phyloP scores from a whole-genome alignment of 2,329 filamentous ascomycete species.

The Exserohilum rostratum region DNA sequence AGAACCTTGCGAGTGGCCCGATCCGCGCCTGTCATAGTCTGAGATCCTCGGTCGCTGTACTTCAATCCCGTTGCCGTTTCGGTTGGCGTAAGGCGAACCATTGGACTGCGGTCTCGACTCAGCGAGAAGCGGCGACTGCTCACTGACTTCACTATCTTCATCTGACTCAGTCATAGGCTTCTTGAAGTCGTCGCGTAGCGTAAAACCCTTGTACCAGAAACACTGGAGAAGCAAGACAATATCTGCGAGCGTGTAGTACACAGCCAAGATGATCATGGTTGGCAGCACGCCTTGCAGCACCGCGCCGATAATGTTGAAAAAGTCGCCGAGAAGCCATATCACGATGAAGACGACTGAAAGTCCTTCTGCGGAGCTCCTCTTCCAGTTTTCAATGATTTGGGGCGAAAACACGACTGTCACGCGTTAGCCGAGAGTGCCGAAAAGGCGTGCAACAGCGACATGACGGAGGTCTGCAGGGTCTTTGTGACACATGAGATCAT shows the following conservation, averaged over 20 bases:
- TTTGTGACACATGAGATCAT: neutral
- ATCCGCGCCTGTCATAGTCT: conserved; percentile 41
- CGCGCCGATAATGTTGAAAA: conserved; percentile 95
- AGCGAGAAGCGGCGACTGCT: conserved; percentile 44
- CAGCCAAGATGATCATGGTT: conserved; percentile 93
- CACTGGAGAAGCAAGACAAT: conserved; percentile 86
- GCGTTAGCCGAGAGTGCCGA: conserved; percentile 15
- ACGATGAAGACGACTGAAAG: conserved; percentile 90
- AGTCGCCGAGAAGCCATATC: conserved; percentile 90
- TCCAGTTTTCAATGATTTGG: conserved; percentile 95
- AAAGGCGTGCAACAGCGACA: neutral
- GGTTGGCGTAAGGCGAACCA: conserved; percentile 26
- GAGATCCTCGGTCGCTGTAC: conserved; percentile 44
- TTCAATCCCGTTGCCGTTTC: conserved; percentile 23
- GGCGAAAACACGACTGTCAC: conserved; percentile 81
- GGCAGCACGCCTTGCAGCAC: conserved; percentile 89
- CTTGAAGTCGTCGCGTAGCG: conserved; percentile 43
- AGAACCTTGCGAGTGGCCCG: conserved; percentile 40
- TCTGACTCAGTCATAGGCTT: conserved; percentile 31
- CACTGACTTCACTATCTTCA: conserved; percentile 42
- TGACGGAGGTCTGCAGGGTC: neutral
- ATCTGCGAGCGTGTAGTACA: conserved; percentile 93
- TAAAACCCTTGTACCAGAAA: conserved; percentile 93
- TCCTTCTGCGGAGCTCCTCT: conserved; percentile 81
- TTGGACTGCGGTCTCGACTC: conserved; percentile 33